Percentiles rank a stretch among this genome's conserved stretches.
Conservation (phyloP, 305 asterid genomes). For the Ajuga reptans region DNA sequence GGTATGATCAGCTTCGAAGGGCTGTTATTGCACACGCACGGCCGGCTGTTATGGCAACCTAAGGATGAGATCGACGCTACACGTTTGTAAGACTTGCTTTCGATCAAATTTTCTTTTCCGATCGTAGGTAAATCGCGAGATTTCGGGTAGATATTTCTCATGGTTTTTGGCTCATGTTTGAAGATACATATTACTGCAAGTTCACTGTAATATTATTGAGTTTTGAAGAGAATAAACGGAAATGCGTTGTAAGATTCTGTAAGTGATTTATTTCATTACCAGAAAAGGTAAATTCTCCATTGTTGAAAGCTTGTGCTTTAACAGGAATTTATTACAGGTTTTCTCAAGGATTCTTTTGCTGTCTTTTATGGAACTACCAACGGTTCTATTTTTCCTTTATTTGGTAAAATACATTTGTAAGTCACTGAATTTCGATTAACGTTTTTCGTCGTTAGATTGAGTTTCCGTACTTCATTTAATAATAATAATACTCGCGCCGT, state of each 20-base stretch:
- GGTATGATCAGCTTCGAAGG: slow-evolving; percentile 55
- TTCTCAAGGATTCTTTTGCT: too few species aligned
- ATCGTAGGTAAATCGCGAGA: slow-evolving; percentile 8
- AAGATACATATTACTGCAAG: neutral
- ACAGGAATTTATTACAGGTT: neutral
- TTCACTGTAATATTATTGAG: neutral
- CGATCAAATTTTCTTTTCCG: neutral
- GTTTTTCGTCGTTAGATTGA: too few species aligned
- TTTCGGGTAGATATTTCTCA: slow-evolving; percentile 6
- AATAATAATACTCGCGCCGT: too few species aligned
- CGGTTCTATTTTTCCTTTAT: too few species aligned
- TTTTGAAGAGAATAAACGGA: neutral
- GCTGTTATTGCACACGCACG: slow-evolving; percentile 46
- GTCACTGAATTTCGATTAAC: too few species aligned
- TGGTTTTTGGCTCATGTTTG: slow-evolving; percentile 22
- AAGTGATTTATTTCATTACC: neutral
- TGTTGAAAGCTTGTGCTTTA: neutral
- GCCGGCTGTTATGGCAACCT: slow-evolving; percentile 48
- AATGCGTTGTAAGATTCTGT: too few species aligned
- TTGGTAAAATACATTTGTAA: too few species aligned
- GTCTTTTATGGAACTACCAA: too few species aligned
- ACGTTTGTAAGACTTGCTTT: neutral
- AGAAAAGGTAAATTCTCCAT: neutral
- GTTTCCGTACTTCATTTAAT: too few species aligned
- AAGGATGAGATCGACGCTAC: slow-evolving; percentile 4